Conservation (phyloP, 1,284 basidiomycete species). For the Tremellales sp. region DNA sequence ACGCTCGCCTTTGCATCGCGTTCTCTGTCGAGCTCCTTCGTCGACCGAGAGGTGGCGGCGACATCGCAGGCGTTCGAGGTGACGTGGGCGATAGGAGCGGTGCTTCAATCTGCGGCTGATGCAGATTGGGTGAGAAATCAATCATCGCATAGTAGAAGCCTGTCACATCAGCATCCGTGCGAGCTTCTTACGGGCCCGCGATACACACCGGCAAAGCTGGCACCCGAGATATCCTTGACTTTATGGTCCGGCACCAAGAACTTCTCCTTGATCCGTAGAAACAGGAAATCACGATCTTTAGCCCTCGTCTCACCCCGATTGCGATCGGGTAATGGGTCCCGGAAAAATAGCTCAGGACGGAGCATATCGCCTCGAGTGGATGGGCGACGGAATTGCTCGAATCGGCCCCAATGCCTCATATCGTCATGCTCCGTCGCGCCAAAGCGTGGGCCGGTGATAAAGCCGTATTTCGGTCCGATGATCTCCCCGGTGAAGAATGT, state of each 20-base stretch:
- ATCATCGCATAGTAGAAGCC: constrained; percentile 71
- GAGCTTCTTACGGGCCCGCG: neutral
- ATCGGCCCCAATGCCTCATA: constrained; percentile 83
- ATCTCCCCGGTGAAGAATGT: constrained; percentile 94
- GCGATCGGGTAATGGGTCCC: constrained; percentile 49
- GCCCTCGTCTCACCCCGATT: constrained; percentile 17
- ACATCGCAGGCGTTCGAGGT: neutral
- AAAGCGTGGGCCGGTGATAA: constrained; percentile 72
- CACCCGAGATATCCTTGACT: constrained; percentile 89
- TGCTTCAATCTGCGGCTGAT: constrained; percentile 31
- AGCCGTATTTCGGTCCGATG: constrained; percentile 76
- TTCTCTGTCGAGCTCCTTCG: constrained; percentile 13
- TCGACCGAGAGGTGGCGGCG: constrained; percentile 6
- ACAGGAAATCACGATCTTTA: constrained; percentile 53
- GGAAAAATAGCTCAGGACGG: constrained; percentile 68
- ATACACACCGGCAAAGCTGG: constrained; percentile 81
- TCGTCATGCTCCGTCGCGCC: constrained; percentile 83
- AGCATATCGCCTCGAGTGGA: constrained; percentile 56
- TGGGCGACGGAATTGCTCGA: constrained; percentile 79
- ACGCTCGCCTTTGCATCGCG: neutral
- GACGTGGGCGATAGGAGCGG: constrained; percentile 26
- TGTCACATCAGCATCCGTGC: constrained; percentile 47
- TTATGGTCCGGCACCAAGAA: constrained; percentile 92
- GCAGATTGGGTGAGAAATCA: constrained; percentile 38
- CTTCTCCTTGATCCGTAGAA: constrained; percentile 96